Evolutionary conservation across 2,329 filamentous ascomycete genomes (phyloP).

Genomic region (Phialocephala sp.): DNA sequence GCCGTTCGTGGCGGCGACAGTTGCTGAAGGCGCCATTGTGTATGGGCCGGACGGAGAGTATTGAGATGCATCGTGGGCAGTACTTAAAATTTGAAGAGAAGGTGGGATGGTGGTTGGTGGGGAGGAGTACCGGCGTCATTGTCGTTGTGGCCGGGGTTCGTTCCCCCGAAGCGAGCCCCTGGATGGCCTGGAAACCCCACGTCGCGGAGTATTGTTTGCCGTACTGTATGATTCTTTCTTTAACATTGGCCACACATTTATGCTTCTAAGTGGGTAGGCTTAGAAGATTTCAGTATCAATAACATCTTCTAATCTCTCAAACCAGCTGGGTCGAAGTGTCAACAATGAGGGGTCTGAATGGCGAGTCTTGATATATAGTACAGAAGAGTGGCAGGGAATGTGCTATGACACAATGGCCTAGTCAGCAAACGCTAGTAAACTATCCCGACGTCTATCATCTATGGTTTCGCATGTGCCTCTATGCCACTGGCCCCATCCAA

Average conservation of each 20-base stretch:
- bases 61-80: slow-evolving; percentile 18
- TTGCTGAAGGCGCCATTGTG: slow-evolving; percentile 9
- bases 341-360: not conserved
- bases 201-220: not conserved
- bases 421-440: not conserved
- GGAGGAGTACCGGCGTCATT: not conserved
- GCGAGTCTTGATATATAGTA: not conserved
- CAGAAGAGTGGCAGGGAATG: not conserved
- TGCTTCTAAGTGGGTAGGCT: too few species aligned
- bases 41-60: not conserved
- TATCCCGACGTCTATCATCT: not conserved
- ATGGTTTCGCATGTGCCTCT: not conserved
- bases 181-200: not conserved
- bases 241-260: too few species aligned
- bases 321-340: not conserved
- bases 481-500: not conserved
- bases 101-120: not conserved
- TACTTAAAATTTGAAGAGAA: not conserved
- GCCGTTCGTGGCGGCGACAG: slow-evolving; percentile 1
- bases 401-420: not conserved
- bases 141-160: not conserved
- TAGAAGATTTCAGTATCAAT: not conserved
- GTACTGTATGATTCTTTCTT: not conserved
- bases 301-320: not conserved
- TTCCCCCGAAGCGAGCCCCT: slow-evolving; percentile 4